Conservation (phyloP, 805 yeast species). For the Monosporozyma aerobia region DNA sequence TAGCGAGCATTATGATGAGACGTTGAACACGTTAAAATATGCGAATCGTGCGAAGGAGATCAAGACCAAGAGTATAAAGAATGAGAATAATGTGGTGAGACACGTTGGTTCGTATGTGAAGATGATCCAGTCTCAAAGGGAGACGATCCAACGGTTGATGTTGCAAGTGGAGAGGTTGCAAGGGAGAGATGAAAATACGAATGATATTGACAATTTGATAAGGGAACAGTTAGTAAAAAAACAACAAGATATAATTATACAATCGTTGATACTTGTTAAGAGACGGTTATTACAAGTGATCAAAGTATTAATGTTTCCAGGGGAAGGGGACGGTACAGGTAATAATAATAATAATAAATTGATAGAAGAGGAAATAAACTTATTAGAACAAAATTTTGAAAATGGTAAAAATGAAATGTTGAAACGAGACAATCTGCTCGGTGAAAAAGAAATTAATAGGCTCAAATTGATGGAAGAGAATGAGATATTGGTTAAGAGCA, state of each 20-base stretch:
- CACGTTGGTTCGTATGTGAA: slow-evolving; percentile 80
- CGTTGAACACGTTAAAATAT: slow-evolving; percentile 80
- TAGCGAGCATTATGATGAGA: slow-evolving; percentile 82
- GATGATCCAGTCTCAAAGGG: slow-evolving; percentile 74
- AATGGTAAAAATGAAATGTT: too few relatives aligned
- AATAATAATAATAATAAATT: too few relatives aligned
- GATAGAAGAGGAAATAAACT: not conserved
- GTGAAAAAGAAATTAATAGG: too few relatives aligned
- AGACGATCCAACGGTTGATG: slow-evolving; percentile 61
- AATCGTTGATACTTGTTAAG: slow-evolving; percentile 32
- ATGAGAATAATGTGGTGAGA: slow-evolving; percentile 64
- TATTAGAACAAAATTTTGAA: not conserved
- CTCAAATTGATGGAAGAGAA: too few relatives aligned
- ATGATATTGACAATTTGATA: not conserved
- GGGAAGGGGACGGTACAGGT: too few relatives aligned
- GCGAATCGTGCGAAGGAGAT: slow-evolving; percentile 89
- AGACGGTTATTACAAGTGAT: slow-evolving; percentile 36
- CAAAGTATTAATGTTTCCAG: slow-evolving; percentile 12
- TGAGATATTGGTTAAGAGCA: not conserved
- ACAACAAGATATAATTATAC: slow-evolving; percentile 30
- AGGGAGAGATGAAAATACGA: not conserved
- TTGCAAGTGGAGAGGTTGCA: not conserved
- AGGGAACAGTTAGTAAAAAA: slow-evolving; percentile 33
- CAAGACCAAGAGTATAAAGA: slow-evolving; percentile 67
- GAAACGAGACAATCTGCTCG: too few relatives aligned